Conservation (phyloP, 1,284 basidiomycete genomes). For the Pterula multifida region DNA sequence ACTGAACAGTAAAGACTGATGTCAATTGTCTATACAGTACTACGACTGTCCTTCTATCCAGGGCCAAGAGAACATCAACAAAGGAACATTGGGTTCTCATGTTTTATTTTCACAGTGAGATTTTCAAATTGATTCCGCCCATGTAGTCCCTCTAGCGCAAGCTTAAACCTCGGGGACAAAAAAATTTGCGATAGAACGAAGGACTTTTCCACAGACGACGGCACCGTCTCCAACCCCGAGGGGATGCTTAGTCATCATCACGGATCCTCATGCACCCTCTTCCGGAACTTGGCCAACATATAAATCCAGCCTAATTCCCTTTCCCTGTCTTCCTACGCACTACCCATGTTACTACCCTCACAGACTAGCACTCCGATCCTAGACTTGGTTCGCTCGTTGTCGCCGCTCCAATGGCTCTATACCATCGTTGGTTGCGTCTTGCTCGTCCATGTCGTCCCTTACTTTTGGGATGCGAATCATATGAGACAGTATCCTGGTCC, state of each 20-base stretch:
- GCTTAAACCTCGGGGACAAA: no score
- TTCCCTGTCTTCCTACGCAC: neutral
- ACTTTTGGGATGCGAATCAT: constrained; percentile 43
- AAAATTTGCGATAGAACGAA: no score
- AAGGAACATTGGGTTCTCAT: no score
- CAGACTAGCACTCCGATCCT: neutral
- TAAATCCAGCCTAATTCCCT: neutral
- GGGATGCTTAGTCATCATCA: neutral
- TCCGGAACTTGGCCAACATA: neutral
- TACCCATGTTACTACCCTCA: neutral
- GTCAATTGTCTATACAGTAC: no score
- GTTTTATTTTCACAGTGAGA: no score
- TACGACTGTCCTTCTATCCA: no score
- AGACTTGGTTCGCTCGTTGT: neutral
- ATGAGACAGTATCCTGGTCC: constrained; percentile 66
- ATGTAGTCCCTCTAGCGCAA: no score
- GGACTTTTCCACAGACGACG: neutral
- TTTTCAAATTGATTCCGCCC: no score
- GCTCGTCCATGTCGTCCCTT: constrained; percentile 43
- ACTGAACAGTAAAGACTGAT: no score
- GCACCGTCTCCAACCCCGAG: neutral
- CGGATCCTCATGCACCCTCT: neutral
- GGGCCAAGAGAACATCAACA: no score
- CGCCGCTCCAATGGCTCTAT: neutral
- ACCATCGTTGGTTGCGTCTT: constrained; percentile 16